Evolutionary conservation across 2,329 filamentous ascomycete species (phyloP).

Genomic region (Pseudopithomyces chartarum): DNA sequence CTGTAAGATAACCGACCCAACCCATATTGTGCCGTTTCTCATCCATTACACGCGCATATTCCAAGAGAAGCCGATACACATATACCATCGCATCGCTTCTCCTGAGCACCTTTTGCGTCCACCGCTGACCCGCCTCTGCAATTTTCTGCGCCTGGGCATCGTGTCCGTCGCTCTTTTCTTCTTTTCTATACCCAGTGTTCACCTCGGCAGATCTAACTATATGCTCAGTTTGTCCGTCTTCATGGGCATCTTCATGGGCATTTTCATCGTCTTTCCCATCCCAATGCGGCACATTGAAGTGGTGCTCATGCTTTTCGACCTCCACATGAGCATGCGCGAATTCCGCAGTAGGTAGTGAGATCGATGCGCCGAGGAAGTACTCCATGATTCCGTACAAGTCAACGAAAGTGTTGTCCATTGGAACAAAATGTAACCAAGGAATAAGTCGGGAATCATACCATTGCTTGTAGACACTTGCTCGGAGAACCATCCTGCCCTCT

Average conservation of each 20-base stretch:
- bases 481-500: constrained; percentile 72
- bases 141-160: constrained; percentile 68
- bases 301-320: constrained; percentile 19
- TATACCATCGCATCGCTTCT: constrained; percentile 78
- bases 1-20: constrained; percentile 39
- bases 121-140: constrained; percentile 66
- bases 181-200: neutral
- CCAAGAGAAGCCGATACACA: constrained; percentile 61
- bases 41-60: constrained; percentile 51
- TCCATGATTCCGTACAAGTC: constrained; percentile 76
- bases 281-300: constrained; percentile 17
- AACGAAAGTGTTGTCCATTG: constrained; percentile 74
- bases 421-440: constrained; percentile 81
- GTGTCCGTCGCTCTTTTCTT: constrained; percentile 19
- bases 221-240: neutral
- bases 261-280: neutral
- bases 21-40: constrained; percentile 49
- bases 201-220: neutral
- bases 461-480: constrained; percentile 75
- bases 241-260: neutral
- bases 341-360: constrained; percentile 1
- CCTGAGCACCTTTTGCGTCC: constrained; percentile 71
- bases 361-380: constrained; percentile 73
- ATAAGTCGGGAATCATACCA: constrained; percentile 75
- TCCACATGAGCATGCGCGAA: constrained; percentile 20